Percentiles rank a stretch among this genome's conserved stretches.
Conservation (phyloP, 805 yeast species). For the Allodekkera sacchari region DNA sequence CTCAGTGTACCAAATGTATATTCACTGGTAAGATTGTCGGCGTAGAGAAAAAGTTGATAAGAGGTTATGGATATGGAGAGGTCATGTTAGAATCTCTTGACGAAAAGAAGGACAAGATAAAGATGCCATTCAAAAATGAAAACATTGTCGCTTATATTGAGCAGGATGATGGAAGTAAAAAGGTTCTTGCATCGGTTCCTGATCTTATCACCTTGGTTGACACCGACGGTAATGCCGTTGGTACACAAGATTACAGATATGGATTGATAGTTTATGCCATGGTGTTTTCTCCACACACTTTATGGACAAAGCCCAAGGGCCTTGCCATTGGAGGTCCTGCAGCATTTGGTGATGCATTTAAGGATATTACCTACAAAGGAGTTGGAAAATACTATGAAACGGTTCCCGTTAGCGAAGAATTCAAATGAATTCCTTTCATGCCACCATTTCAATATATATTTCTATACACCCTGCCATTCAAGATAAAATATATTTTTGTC, state of each 20-base stretch:
- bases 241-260: slow-evolving; percentile 36
- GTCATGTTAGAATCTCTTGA: slow-evolving; percentile 19
- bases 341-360: slow-evolving; percentile 26
- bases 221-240: slow-evolving; percentile 34
- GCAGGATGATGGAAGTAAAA: slow-evolving; percentile 13
- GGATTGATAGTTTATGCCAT: slow-evolving; percentile 33
- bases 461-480: too few species aligned
- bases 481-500: too few species aligned
- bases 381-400: slow-evolving; percentile 23
- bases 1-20: too few species aligned
- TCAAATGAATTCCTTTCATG: too few species aligned
- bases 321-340: slow-evolving; percentile 33
- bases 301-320: slow-evolving; percentile 28
- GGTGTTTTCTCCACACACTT: slow-evolving; percentile 26
- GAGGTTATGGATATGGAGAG: slow-evolving; percentile 38
- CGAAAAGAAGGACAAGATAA: too few species aligned
- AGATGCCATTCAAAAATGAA: slow-evolving; percentile 38
- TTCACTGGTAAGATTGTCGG: slow-evolving; percentile 34
- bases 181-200: slow-evolving; percentile 30
- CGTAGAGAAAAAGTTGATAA: slow-evolving; percentile 31
- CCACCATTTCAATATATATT: too few species aligned
- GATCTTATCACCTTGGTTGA: slow-evolving; percentile 33
- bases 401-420: neutral
- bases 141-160: slow-evolving; percentile 28
- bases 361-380: slow-evolving; percentile 28